Conservation (phyloP, 306 rosid species). For the Abrus pulchellus region DNA sequence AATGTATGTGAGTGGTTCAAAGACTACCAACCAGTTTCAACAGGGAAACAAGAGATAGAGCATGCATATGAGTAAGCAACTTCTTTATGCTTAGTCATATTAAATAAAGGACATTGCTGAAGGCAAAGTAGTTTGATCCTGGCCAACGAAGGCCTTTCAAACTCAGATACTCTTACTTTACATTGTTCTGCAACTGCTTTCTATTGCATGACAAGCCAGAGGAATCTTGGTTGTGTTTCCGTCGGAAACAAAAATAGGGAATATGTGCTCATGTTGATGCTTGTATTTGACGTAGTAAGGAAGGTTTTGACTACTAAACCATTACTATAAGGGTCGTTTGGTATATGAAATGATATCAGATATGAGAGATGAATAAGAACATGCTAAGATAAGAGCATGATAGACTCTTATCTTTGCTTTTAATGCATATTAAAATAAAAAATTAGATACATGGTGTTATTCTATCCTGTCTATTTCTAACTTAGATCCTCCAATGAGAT, state of each 20-base stretch:
- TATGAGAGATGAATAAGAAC: too few species aligned
- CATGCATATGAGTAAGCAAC: conserved; percentile 91
- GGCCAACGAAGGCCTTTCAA: conserved; percentile 42
- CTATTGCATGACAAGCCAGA: conserved; percentile 10
- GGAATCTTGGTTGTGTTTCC: background rate
- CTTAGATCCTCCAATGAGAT: too few species aligned
- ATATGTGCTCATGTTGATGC: background rate
- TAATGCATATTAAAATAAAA: too few species aligned
- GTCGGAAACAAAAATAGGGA: background rate
- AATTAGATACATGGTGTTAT: too few species aligned
- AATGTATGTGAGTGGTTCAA: conserved; percentile 92
- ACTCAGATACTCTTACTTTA: background rate
- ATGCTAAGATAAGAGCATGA: too few species aligned
- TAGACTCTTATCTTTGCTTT: too few species aligned
- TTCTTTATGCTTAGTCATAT: conserved; percentile 23
- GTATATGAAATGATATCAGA: too few species aligned
- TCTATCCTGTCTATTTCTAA: too few species aligned
- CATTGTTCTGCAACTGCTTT: background rate
- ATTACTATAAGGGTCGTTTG: too few species aligned
- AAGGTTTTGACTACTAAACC: background rate
- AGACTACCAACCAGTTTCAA: conserved; percentile 92
- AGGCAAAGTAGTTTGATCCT: conserved; percentile 24
- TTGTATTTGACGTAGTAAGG: background rate
- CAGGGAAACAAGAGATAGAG: conserved; percentile 94
- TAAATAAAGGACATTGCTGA: conserved; percentile 11